Conservation (phyloP, 2,329 filamentous ascomycete species). For the Clarireedia sp. region DNA sequence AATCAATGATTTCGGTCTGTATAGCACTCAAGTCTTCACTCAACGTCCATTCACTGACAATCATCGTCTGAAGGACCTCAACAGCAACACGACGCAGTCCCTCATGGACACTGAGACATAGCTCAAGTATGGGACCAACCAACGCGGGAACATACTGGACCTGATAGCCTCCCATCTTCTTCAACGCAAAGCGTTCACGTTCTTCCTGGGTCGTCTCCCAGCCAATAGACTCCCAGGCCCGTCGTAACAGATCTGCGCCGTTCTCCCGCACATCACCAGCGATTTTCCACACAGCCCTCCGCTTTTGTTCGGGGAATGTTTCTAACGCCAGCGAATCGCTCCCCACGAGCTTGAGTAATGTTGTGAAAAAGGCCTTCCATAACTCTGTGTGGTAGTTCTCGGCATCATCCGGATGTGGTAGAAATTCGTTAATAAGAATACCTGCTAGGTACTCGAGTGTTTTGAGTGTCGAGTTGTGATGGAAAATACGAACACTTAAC, state of each 20-base stretch:
- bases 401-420: conserved; percentile 87
- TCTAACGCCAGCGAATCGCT: conserved; percentile 85
- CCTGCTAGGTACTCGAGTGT: conserved; percentile 74
- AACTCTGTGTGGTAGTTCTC: conserved; percentile 74
- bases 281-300: conserved; percentile 96
- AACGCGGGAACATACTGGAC: conserved; percentile 95
- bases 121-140: conserved; percentile 82
- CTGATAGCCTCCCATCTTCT: conserved; percentile 90
- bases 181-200: conserved; percentile 64
- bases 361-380: conserved; percentile 90
- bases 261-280: conserved; percentile 90
- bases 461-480: conserved; percentile 83
- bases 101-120: conserved; percentile 92
- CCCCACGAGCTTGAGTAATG: conserved; percentile 79
- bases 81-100: conserved; percentile 84
- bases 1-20: conserved; percentile 95
- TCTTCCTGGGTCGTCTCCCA: conserved; percentile 88
- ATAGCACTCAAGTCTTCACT: conserved; percentile 87
- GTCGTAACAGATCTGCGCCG: conserved; percentile 75
- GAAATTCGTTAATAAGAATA: conserved; percentile 72
- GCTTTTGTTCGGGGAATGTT: conserved; percentile 94
- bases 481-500: conserved; percentile 89
- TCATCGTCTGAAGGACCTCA: conserved; percentile 93
- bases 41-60: conserved; percentile 94
- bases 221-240: conserved; percentile 90